phyloP scores from a whole-genome alignment of 83 land plant genomes.

The Thuja plicata region DNA sequence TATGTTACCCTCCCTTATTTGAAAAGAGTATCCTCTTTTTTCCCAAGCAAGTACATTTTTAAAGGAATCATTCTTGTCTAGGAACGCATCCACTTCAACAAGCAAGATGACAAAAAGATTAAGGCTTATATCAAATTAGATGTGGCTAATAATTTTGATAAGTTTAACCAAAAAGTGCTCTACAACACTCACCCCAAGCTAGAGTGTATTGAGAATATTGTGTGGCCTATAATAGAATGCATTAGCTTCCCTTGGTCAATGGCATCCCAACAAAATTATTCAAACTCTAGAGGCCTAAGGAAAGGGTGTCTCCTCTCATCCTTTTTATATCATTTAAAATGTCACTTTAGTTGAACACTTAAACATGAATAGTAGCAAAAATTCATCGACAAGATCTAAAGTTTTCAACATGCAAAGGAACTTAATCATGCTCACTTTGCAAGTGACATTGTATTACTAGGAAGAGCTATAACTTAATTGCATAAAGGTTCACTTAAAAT shows the following conservation, averaged over 20 bases:
- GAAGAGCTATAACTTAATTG: not conserved
- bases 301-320: not conserved
- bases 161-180: not conserved
- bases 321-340: not conserved
- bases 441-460: no score
- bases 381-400: no score
- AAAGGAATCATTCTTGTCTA: not conserved
- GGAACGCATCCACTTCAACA: not conserved
- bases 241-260: not conserved
- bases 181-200: not conserved
- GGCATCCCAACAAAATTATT: not conserved
- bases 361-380: no score
- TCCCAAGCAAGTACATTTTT: not conserved
- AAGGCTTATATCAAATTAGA: not conserved
- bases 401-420: not conserved
- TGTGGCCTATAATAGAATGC: not conserved
- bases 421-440: no score
- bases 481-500: not conserved
- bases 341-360: no score
- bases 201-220: not conserved
- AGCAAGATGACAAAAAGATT: no score
- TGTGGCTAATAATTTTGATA: not conserved
- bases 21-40: not conserved
- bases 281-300: not conserved
- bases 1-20: not conserved